Conservation (phyloP, 2,329 filamentous ascomycete genomes). For the Aspergillus fischeri region DNA sequence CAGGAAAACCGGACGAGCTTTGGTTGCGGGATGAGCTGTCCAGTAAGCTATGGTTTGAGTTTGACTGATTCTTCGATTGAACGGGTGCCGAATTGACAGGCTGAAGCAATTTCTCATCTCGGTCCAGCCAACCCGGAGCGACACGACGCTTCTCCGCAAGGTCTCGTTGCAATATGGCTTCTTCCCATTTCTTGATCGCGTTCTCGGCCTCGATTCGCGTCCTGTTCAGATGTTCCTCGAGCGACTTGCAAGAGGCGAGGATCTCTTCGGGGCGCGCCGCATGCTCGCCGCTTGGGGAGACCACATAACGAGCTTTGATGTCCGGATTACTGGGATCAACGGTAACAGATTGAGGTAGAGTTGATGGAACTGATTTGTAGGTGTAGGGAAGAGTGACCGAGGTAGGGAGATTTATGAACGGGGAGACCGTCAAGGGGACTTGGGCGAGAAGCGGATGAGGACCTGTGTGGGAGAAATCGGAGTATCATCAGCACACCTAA, state of each 20-base stretch:
- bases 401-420: slow-evolving; percentile 85
- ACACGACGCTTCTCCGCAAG: slow-evolving; percentile 60
- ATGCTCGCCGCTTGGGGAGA: slow-evolving; percentile 73
- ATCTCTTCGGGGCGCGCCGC: slow-evolving; percentile 86
- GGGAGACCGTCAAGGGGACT: slow-evolving; percentile 87
- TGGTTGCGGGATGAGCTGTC: slow-evolving; percentile 35
- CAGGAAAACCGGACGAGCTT: slow-evolving; percentile 30
- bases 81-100: slow-evolving; percentile 34
- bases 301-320: slow-evolving; percentile 64
- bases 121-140: slow-evolving; percentile 62
- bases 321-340: slow-evolving; percentile 45
- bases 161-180: slow-evolving; percentile 55
- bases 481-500: not conserved
- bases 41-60: slow-evolving; percentile 28
- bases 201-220: slow-evolving; percentile 63
- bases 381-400: slow-evolving; percentile 92
- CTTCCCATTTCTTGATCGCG: slow-evolving; percentile 67
- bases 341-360: slow-evolving; percentile 70
- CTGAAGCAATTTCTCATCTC: slow-evolving; percentile 57
- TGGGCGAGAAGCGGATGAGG: slow-evolving; percentile 87
- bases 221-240: slow-evolving; percentile 70
- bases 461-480: slow-evolving; percentile 41
- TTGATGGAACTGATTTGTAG: slow-evolving; percentile 84
- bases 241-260: slow-evolving; percentile 70
- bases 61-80: slow-evolving; percentile 11